Evolutionary conservation across 176 grass and related monocot genomes (phyloP).

Genomic region (Aegilops speltoides): DNA sequence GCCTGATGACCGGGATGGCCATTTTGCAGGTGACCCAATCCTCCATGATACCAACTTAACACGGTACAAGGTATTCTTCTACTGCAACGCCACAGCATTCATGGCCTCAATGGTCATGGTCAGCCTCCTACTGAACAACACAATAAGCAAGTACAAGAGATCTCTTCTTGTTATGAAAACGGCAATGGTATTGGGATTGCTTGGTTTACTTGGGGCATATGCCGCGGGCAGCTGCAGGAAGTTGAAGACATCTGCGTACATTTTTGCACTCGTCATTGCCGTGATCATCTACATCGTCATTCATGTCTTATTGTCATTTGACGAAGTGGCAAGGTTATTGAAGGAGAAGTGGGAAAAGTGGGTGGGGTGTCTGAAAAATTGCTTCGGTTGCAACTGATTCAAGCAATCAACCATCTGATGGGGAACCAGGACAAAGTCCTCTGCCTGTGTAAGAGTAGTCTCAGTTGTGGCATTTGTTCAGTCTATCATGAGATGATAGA

Average conservation of each 20-base stretch:
- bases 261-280: constrained; percentile 32
- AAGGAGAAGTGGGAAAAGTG: constrained; percentile 7
- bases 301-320: constrained; percentile 35
- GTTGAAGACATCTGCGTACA: constrained; percentile 30
- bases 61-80: constrained; percentile 47
- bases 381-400: constrained; percentile 9
- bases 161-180: constrained; percentile 30
- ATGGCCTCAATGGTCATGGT: constrained; percentile 43
- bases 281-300: constrained; percentile 45
- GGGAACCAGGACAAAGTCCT: background rate
- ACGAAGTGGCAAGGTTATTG: constrained; percentile 9
- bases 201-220: constrained; percentile 39
- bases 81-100: constrained; percentile 47
- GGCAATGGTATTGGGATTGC: constrained; percentile 43
- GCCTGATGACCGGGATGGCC: constrained; percentile 21
- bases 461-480: background rate
- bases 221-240: constrained; percentile 46
- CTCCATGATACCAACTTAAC: constrained; percentile 24
- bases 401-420: background rate
- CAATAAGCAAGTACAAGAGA: constrained; percentile 29
- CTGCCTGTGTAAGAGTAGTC: background rate
- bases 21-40: constrained; percentile 37
- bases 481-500: background rate
- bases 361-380: constrained; percentile 13
- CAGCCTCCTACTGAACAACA: constrained; percentile 40